These are phyloP conservation scores for Apophysomyces sp. DNA, from an alignment of 371 early-diverging fungal species.

Conservation along the genomic window DNA sequence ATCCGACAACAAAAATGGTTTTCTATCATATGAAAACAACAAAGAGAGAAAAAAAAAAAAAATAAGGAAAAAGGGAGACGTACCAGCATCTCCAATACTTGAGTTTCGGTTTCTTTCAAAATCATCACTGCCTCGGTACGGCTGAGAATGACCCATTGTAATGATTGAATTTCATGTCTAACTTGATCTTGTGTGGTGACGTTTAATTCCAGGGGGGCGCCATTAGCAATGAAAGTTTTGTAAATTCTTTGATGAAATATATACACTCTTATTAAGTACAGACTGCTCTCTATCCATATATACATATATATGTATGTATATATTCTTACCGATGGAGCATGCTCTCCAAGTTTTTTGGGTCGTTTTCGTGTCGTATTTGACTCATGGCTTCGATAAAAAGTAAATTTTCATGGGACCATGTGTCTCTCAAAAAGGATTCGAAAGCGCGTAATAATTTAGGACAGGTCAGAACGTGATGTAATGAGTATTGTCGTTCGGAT, in stretches of 20 bases:
- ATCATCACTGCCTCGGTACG: constrained; percentile 21
- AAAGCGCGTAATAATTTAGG: constrained; percentile 29
- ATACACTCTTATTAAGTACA: background rate
- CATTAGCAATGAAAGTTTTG: constrained; percentile 32
- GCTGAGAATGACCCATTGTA: constrained; percentile 32
- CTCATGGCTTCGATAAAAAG: constrained; percentile 45
- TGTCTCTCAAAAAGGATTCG: constrained; percentile 25
- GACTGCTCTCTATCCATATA: background rate
- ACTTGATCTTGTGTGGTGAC: constrained; percentile 25
- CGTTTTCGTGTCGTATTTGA: constrained; percentile 30
- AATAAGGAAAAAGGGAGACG: background rate
- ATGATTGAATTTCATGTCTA: constrained; percentile 13
- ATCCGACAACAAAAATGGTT: too few species aligned
- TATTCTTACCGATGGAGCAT: constrained; percentile 28
- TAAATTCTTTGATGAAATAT: constrained; percentile 27
- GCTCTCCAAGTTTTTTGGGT: constrained; percentile 19
- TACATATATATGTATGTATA: background rate
- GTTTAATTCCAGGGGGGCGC: constrained; percentile 28
- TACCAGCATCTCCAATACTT: constrained; percentile 36
- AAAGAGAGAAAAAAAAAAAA: background rate
- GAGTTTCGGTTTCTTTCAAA: constrained; percentile 31
- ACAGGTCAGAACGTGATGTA: constrained; percentile 27
- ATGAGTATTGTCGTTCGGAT: constrained; percentile 7
- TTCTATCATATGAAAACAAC: background rate
- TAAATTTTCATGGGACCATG: constrained; percentile 31